Evolutionary conservation across 179 eudicot genomes (phyloP).

Genomic region (Heliamphora pulchella): DNA sequence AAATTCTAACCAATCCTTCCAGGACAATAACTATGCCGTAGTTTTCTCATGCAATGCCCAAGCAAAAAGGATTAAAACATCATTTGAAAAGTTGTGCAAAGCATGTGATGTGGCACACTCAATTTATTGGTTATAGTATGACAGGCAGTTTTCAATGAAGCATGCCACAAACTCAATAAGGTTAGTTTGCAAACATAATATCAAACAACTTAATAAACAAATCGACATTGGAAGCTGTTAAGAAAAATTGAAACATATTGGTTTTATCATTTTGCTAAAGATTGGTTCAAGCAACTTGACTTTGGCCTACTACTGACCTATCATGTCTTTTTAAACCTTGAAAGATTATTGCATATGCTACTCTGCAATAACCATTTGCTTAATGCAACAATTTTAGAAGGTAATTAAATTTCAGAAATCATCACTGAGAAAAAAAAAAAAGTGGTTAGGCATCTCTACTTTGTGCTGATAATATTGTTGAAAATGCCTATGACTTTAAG

Average conservation of each 20-base stretch:
- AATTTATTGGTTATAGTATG: not conserved
- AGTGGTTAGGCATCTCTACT: too few relatives aligned
- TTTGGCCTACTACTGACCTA: not conserved
- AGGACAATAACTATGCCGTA: not conserved
- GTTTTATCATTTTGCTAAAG: not conserved
- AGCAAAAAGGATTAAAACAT: too few relatives aligned
- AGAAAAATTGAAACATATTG: not conserved
- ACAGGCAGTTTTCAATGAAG: not conserved
- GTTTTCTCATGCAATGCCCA: not conserved
- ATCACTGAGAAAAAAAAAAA: too few relatives aligned
- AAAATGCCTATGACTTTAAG: too few relatives aligned
- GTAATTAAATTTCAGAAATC: too few relatives aligned
- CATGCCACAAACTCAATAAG: not conserved
- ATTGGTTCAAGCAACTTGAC: not conserved
- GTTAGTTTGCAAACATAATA: not conserved
- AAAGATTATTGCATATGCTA: not conserved
- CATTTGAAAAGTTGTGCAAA: not conserved
- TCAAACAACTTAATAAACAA: not conserved
- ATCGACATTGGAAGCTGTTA: not conserved
- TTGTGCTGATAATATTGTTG: too few relatives aligned
- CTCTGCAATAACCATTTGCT: not conserved
- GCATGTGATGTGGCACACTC: not conserved
- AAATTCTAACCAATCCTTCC: too few relatives aligned
- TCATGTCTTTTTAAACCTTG: not conserved
- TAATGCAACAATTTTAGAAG: not conserved